phyloP scores from a whole-genome alignment of 2,329 filamentous ascomycete species.

The Fonsecaea pedrosoi region DNA sequence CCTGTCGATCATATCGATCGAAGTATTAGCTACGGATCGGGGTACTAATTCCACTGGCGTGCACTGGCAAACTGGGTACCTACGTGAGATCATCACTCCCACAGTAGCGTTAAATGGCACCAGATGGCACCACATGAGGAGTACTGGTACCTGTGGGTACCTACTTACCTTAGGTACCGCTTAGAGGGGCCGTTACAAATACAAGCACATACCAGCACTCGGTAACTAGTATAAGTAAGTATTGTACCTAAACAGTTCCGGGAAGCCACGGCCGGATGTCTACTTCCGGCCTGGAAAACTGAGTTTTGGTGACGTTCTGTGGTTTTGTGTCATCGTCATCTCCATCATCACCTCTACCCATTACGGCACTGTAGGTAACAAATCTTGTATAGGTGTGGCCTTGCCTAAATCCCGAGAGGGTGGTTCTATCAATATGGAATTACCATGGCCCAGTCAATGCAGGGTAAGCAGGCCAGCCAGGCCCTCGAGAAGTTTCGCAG shows the following conservation, averaged over 20 bases:
- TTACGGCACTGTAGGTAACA: not conserved
- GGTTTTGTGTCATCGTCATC: too few relatives aligned
- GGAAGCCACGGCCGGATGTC: not conserved
- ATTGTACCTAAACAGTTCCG: not conserved
- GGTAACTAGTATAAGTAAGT: too few relatives aligned
- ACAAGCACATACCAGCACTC: too few relatives aligned
- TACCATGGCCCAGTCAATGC: not conserved
- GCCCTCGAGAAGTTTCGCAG: not conserved
- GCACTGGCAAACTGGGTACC: not conserved
- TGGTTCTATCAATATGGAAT: not conserved
- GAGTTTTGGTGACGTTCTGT: not conserved
- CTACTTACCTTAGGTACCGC: too few relatives aligned
- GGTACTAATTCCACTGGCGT: too few relatives aligned
- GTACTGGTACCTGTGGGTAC: not conserved
- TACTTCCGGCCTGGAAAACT: conserved; percentile 1
- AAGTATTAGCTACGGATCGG: not conserved
- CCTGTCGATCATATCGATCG: not conserved
- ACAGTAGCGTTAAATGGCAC: not conserved
- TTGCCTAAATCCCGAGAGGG: not conserved
- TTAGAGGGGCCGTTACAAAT: not conserved
- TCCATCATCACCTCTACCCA: not conserved
- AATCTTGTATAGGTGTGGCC: not conserved
- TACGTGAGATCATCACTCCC: not conserved
- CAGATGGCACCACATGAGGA: not conserved
- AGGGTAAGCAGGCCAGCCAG: not conserved